A percentile compares a stretch with the other conserved stretches of the same genome.
phyloP scores from a whole-genome alignment of 2,329 filamentous ascomycete genomes.

The Cladobotryum protrusum region DNA sequence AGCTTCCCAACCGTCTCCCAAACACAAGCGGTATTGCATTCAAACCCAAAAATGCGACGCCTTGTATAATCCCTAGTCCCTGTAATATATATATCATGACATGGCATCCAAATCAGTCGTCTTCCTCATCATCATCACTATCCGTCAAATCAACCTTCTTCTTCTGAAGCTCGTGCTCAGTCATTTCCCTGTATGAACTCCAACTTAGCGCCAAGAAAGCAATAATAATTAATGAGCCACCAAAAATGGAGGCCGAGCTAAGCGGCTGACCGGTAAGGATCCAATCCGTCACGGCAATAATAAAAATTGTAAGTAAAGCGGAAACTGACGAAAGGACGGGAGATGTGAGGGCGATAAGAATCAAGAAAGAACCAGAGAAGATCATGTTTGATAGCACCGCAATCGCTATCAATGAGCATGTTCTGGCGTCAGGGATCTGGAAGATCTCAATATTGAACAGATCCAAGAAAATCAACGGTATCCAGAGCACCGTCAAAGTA shows the following conservation, averaged over 20 bases:
- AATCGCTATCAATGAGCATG: conserved; percentile 72
- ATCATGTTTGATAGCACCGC: conserved; percentile 82
- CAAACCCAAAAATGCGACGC: too few relatives aligned
- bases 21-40: too few relatives aligned
- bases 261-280: conserved; percentile 71
- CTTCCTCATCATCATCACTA: conserved; percentile 37
- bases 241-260: conserved; percentile 66
- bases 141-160: conserved; percentile 38
- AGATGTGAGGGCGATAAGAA: conserved; percentile 86
- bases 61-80: too few relatives aligned
- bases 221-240: conserved; percentile 79
- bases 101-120: neutral
- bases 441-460: conserved; percentile 73
- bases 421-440: conserved; percentile 69
- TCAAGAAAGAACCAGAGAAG: conserved; percentile 88
- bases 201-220: conserved; percentile 84
- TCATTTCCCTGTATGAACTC: conserved; percentile 91
- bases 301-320: conserved; percentile 90
- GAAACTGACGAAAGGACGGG: conserved; percentile 91
- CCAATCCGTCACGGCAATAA: conserved; percentile 91
- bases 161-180: conserved; percentile 67
- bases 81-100: too few relatives aligned
- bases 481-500: conserved; percentile 82
- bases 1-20: too few relatives aligned
- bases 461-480: conserved; percentile 82